Evolutionary conservation across 1,139 yeast genomes (phyloP).

Genomic region (Ashbya aceris): DNA sequence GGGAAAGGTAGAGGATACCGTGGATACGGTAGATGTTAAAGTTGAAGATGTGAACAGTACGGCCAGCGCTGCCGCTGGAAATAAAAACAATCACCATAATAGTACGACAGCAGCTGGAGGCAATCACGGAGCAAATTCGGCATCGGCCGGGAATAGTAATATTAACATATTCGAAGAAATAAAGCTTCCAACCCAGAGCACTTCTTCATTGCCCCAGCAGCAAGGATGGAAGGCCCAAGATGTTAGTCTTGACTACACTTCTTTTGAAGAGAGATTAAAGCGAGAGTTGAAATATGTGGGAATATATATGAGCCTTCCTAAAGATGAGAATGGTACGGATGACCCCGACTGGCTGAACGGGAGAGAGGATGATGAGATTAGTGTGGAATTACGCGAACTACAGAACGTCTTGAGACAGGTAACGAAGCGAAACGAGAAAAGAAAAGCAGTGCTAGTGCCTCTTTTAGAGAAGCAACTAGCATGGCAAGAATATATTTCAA

Average conservation of each 20-base stretch:
- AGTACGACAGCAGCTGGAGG: constrained; percentile 7
- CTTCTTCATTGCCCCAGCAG: constrained; percentile 37
- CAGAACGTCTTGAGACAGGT: constrained; percentile 62
- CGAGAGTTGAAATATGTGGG: constrained; percentile 88
- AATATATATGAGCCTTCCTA: constrained; percentile 59
- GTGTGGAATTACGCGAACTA: constrained; percentile 67
- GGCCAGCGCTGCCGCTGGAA: constrained; percentile 3
- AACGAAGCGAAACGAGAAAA: constrained; percentile 52
- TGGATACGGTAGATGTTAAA: constrained; percentile 6
- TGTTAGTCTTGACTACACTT: constrained; percentile 55
- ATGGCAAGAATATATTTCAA: constrained; percentile 87
- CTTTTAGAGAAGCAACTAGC: constrained; percentile 85
- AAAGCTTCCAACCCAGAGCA: constrained; percentile 13
- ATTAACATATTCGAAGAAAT: constrained; percentile 9
- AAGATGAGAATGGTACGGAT: constrained; percentile 27
- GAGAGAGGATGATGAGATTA: constrained; percentile 89
- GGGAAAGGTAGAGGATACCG: constrained; percentile 20
- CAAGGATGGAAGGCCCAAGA: constrained; percentile 41
- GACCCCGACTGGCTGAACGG: constrained; percentile 60
- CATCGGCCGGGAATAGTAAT: constrained; percentile 14
- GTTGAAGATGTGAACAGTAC: constrained; percentile 10
- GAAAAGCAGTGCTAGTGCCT: constrained; percentile 61
- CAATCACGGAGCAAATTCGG: no score
- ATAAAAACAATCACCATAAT: not conserved
- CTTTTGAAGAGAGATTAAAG: constrained; percentile 79